Base-by-base conservation (phyloP, 495 filamentous ascomycete species). In the Talaromyces ruber region DNA sequence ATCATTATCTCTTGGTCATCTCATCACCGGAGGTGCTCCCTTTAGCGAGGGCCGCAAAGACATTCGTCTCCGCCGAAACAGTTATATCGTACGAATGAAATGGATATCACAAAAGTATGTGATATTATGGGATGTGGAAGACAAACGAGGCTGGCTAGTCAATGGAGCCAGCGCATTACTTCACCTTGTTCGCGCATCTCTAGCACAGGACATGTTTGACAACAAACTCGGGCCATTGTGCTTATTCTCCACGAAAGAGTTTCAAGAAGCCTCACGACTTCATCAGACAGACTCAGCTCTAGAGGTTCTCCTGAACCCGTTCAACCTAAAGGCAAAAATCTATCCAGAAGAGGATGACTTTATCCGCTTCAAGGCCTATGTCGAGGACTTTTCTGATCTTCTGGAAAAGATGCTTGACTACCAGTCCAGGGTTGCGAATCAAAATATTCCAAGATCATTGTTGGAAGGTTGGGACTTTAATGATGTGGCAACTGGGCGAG, bases 81-180 rank as follows among this genome's bases (percentile, higher is more conserved):
- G 32, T 14, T 37, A 37, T 37, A 37, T 37, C 14, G 32, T 37
- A 14, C 12, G 32, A 14, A 37, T 37, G 32, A 37, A 37, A 12
- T 37, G 32, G 11, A 37, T 37, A 8, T 37, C 32, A 12, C 47
- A 68, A 61, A 55, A 70, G 62, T 63, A 64, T 37, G 65, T 76
- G 3, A 58, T 72, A 9, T 63, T 79, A 1, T 79, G 68, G 66
- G 76, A 77, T 64, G 65, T 64, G 28, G 65, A 58, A 26, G 68
- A 72, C 9, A 68, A 71, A 25, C 65, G 69, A 43, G 76, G 69
- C 1, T 79, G 76, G 76, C 60, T 77, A 2, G 64, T 77, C 1
- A 69, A 79, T 53, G 76, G 74, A 34, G 59, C 68, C 22, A 73
- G 71, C 56, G 72, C 73, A 5, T 55, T 79, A 4, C 68, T 77